Conservation (phyloP, 768 basidiomycete species). For the Kwoniella mangroviensis region DNA sequence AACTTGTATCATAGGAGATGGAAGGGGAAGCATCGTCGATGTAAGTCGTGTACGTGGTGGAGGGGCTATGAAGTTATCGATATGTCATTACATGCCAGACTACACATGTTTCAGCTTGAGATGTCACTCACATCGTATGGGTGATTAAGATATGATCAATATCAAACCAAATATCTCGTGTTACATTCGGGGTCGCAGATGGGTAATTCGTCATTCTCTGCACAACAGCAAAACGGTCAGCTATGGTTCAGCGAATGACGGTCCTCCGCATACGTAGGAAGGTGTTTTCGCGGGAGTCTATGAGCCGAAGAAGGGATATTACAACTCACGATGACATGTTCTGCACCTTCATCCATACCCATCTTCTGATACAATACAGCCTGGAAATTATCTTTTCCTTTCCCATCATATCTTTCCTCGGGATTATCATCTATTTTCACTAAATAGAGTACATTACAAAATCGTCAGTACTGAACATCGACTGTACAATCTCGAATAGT, state of each 20-base stretch:
- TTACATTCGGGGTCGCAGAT: neutral
- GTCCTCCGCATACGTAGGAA: neutral
- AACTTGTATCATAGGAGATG: conserved; percentile 26
- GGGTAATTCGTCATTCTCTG: conserved; percentile 21
- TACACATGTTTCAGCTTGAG: neutral
- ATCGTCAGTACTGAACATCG: no score
- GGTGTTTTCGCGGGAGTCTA: no score
- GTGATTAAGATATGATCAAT: conserved; percentile 21
- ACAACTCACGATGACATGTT: conserved; percentile 33
- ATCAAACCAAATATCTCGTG: conserved; percentile 13
- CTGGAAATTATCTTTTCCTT: conserved; percentile 11
- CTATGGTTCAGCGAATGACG: neutral
- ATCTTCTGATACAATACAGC: conserved; percentile 20
- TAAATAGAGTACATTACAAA: neutral
- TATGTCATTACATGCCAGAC: no score
- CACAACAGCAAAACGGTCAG: neutral
- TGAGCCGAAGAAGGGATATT: neutral
- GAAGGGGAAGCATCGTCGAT: conserved; percentile 33
- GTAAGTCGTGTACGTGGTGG: conserved; percentile 22
- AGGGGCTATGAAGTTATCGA: neutral
- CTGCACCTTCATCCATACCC: conserved; percentile 19
- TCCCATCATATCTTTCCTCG: conserved; percentile 13
- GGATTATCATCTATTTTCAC: conserved; percentile 5
- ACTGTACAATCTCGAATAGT: no score
- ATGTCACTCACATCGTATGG: conserved; percentile 16